phyloP scores from a whole-genome alignment of 257 asterid species.

The Jasminum sambac region DNA sequence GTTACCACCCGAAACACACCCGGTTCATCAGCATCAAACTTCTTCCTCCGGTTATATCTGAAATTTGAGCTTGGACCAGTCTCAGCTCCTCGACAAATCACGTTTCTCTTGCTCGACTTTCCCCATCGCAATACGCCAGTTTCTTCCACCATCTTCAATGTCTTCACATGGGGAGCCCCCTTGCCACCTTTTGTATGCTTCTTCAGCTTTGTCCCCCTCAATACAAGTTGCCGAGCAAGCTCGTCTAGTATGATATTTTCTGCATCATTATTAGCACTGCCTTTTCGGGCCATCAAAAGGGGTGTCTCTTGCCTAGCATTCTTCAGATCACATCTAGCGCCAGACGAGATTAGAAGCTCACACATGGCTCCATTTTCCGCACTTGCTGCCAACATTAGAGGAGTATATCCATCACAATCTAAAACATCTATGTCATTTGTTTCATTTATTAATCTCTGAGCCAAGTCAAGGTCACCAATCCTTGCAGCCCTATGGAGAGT shows the following conservation, averaged over 20 bases:
- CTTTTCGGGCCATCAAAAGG: constrained; percentile 44
- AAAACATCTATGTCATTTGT: constrained; percentile 36
- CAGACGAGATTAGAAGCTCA: constrained; percentile 43
- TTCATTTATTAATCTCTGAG: constrained; percentile 24
- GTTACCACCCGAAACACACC: constrained; percentile 68
- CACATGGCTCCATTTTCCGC: constrained; percentile 47
- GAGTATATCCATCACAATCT: constrained; percentile 58
- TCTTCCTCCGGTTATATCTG: constrained; percentile 56
- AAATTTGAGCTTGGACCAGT: constrained; percentile 53
- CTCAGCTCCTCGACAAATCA: constrained; percentile 62
- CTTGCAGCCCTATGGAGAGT: constrained; percentile 49
- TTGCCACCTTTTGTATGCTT: constrained; percentile 65
- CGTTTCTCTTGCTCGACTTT: constrained; percentile 58
- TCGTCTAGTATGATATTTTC: constrained; percentile 46
- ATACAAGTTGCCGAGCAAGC: constrained; percentile 56
- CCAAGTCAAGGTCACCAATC: constrained; percentile 33
- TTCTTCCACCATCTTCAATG: constrained; percentile 52
- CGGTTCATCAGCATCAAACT: constrained; percentile 49
- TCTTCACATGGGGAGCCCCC: constrained; percentile 58
- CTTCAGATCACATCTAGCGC: constrained; percentile 47
- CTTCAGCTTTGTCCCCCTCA: constrained; percentile 49
- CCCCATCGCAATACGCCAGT: constrained; percentile 64
- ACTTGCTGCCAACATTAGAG: constrained; percentile 67
- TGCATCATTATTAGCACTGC: constrained; percentile 30
- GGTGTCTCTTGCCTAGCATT: constrained; percentile 53